A percentile compares a stretch with the other conserved stretches of the same genome.
phyloP scores from a whole-genome alignment of 352 stramenopile genomes.

The Phytophthora hybrid region DNA sequence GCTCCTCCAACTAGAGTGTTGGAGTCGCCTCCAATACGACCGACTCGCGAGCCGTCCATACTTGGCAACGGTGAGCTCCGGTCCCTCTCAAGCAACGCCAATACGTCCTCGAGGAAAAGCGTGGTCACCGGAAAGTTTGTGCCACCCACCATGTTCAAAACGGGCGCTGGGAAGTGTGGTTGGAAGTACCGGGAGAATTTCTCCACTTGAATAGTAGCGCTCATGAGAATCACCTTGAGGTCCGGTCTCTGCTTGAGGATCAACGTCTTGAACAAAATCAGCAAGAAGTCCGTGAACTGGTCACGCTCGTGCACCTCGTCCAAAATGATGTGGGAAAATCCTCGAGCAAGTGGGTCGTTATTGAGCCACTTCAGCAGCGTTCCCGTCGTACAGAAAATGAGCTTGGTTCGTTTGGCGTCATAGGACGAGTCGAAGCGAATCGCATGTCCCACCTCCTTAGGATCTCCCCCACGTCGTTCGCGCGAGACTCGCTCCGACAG shows the following conservation, averaged over 20 bases:
- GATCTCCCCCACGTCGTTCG: constrained; percentile 65
- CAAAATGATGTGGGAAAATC: constrained; percentile 95
- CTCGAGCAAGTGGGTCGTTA: constrained; percentile 71
- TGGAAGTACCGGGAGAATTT: constrained; percentile 95
- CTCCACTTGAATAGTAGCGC: constrained; percentile 95
- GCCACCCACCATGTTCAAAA: constrained; percentile 83
- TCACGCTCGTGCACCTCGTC: constrained; percentile 98
- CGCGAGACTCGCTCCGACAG: constrained; percentile 88
- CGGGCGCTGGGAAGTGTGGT: constrained; percentile 67
- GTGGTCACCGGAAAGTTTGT: constrained; percentile 92
- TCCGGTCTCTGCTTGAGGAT: constrained; percentile 85
- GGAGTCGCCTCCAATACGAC: constrained; percentile 12
- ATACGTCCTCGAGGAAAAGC: constrained; percentile 93
- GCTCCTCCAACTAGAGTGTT: background rate
- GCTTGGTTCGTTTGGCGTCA: constrained; percentile 81
- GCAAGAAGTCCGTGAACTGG: constrained; percentile 96
- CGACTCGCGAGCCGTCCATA: constrained; percentile 33
- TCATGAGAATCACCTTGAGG: constrained; percentile 96
- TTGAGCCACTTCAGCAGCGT: constrained; percentile 89
- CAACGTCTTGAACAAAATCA: constrained; percentile 93
- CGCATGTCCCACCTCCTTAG: constrained; percentile 90
- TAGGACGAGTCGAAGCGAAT: constrained; percentile 92
- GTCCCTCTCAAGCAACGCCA: constrained; percentile 58
- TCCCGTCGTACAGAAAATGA: constrained; percentile 99
- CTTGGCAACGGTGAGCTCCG: constrained; percentile 38